phyloP scores from a whole-genome alignment of 768 basidiomycete genomes.

The Podaxis sp. region DNA sequence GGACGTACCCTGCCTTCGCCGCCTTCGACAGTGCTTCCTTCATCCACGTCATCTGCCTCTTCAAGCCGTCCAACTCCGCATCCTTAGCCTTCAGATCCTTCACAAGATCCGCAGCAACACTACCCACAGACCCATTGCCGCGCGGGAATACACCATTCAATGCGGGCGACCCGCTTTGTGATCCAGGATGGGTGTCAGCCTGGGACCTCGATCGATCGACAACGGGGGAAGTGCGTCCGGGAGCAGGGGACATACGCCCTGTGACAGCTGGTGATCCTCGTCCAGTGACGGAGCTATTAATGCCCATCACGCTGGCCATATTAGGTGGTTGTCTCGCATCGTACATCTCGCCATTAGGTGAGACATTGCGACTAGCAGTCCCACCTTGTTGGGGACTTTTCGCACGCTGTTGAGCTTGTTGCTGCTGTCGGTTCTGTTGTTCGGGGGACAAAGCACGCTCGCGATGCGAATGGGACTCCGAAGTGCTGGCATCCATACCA shows the following conservation, averaged over 20 bases:
- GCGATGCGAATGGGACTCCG: constrained; percentile 36
- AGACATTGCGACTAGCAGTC: constrained; percentile 16
- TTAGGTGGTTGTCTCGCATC: constrained; percentile 34
- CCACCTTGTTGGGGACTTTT: constrained; percentile 18
- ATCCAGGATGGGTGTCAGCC: constrained; percentile 41
- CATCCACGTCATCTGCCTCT: constrained; percentile 84
- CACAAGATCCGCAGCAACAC: constrained; percentile 69
- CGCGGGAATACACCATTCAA: constrained; percentile 44
- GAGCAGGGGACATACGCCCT: constrained; percentile 28
- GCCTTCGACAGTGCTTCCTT: constrained; percentile 75
- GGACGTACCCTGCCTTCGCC: constrained; percentile 71
- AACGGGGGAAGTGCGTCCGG: constrained; percentile 35
- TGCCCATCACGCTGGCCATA: constrained; percentile 50
- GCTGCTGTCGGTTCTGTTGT: constrained; percentile 22
- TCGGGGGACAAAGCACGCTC: constrained; percentile 58
- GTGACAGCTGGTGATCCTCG: constrained; percentile 31
- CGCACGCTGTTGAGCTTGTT: constrained; percentile 10
- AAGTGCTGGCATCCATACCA: constrained; percentile 46
- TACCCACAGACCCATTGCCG: constrained; percentile 55
- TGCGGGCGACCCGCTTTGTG: constrained; percentile 37
- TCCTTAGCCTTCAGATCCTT: constrained; percentile 82
- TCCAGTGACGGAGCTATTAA: constrained; percentile 37
- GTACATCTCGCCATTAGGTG: constrained; percentile 3
- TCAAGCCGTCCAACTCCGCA: constrained; percentile 69
- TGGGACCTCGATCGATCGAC: constrained; percentile 20